These are phyloP conservation scores for Choiromyces venosus DNA, from an alignment of 495 filamentous ascomycete genomes.

Conservation along the genomic window DNA sequence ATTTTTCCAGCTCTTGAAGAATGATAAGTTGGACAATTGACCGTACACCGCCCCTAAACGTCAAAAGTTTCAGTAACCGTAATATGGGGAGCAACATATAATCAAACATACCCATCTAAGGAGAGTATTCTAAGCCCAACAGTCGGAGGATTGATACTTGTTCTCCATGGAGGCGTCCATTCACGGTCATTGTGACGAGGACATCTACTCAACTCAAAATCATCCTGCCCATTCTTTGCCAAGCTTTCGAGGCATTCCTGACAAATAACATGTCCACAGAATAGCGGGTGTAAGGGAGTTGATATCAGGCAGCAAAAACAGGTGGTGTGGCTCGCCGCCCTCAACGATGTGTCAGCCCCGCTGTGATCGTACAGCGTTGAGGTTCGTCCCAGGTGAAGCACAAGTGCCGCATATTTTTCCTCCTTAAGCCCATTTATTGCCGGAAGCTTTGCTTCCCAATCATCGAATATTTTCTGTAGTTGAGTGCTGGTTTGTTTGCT, in stretches of 20 bases:
- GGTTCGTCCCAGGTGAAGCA: background rate
- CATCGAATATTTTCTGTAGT: background rate
- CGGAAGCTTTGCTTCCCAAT: background rate
- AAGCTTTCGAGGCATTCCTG: conserved; percentile 35
- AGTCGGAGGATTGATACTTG: conserved; percentile 46
- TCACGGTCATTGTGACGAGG: conserved; percentile 35
- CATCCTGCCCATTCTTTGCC: conserved; percentile 37
- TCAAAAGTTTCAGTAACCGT: background rate
- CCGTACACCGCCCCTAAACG: conserved; percentile 33
- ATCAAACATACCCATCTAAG: conserved; percentile 49
- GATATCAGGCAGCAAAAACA: conserved; percentile 56
- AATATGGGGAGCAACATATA: background rate
- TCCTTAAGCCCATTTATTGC: background rate
- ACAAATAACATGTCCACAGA: conserved; percentile 58
- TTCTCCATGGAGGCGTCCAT: conserved; percentile 44
- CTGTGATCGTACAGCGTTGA: background rate
- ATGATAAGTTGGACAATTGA: conserved; percentile 35
- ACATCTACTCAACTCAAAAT: conserved; percentile 26
- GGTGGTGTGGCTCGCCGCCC: conserved; percentile 43
- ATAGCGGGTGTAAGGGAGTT: conserved; percentile 51
- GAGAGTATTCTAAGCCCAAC: conserved; percentile 52
- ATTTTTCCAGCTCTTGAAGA: conserved; percentile 25
- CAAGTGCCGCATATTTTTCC: background rate
- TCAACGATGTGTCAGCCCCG: background rate
- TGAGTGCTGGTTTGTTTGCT: background rate